phyloP scores from a whole-genome alignment of 2,329 filamentous ascomycete genomes.

The Diplodia scrobiculata region DNA sequence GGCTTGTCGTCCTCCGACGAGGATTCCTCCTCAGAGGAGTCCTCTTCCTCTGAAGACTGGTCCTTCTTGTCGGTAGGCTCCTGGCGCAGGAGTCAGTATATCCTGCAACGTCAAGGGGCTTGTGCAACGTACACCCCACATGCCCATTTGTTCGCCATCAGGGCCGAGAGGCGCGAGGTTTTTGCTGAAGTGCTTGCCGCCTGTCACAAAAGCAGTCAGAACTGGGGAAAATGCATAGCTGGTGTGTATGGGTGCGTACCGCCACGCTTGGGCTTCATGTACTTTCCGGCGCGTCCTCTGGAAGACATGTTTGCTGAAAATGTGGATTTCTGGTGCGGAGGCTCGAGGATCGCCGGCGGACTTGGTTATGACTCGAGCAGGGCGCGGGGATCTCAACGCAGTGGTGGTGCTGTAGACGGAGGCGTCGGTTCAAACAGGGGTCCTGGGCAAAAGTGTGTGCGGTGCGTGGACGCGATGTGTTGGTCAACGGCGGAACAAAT shows the following conservation, averaged over 20 bases:
- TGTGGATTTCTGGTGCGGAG: conserved; percentile 18
- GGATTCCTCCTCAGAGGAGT: conserved; percentile 46
- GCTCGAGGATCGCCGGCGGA: background rate
- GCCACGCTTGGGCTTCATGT: conserved; percentile 88
- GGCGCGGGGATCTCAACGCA: conserved; percentile 21
- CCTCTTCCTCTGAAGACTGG: conserved; percentile 43
- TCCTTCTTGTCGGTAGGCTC: conserved; percentile 54
- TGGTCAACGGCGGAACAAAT: background rate
- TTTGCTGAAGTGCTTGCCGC: conserved; percentile 93
- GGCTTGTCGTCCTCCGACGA: conserved; percentile 49
- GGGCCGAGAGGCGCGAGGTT: conserved; percentile 85
- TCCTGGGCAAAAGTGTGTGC: background rate
- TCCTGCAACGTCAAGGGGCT: background rate
- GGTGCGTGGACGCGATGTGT: background rate
- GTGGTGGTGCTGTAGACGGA: background rate
- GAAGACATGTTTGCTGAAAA: conserved; percentile 49
- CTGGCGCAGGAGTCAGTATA: conserved; percentile 35
- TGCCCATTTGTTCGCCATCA: conserved; percentile 84
- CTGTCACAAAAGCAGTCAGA: conserved; percentile 50
- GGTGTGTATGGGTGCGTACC: conserved; percentile 56
- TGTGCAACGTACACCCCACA: conserved; percentile 69
- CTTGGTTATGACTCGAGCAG: conserved; percentile 14
- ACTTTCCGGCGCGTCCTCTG: conserved; percentile 86
- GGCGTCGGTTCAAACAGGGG: background rate
- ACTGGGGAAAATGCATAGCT: background rate